phyloP scores from a whole-genome alignment of 2,329 filamentous ascomycete species.

The Dactylellina cionopaga region DNA sequence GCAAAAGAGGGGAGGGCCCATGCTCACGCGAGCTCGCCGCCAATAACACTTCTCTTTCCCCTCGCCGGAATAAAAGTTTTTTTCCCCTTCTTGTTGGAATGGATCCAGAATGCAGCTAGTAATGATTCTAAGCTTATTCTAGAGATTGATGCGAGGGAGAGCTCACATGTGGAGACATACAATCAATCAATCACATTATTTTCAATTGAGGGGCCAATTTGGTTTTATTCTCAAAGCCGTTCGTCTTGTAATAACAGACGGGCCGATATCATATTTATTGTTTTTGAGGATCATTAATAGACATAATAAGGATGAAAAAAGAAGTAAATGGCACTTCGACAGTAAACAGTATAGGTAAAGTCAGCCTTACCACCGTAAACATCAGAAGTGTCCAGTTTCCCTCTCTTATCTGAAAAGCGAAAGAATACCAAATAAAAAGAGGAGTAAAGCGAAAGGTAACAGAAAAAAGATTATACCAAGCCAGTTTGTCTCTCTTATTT shows the following conservation, averaged over 20 bases:
- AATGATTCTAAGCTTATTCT: not conserved
- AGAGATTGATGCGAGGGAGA: too few species aligned
- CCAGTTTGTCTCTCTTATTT: not conserved
- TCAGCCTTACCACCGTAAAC: not conserved
- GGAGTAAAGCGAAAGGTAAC: not conserved
- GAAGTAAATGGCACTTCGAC: not conserved
- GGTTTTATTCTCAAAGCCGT: not conserved
- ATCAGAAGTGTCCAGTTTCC: not conserved
- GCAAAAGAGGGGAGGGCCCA: conserved; percentile 24
- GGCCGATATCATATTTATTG: conserved; percentile 8
- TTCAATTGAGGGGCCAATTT: too few species aligned
- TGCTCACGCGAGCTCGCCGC: conserved; percentile 1
- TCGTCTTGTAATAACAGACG: not conserved
- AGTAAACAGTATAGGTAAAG: not conserved
- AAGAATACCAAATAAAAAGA: not conserved
- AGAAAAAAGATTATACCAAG: not conserved
- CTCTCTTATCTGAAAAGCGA: not conserved
- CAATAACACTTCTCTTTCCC: not conserved
- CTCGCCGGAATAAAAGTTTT: conserved; percentile 21
- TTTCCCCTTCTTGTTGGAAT: not conserved
- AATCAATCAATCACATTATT: not conserved
- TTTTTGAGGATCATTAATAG: conserved; percentile 24
- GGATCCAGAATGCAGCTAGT: conserved; percentile 5
- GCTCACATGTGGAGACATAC: not conserved
- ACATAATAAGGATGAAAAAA: conserved; percentile 10